phyloP scores from a whole-genome alignment of 2,329 filamentous ascomycete species.

The Lachnellula arida region DNA sequence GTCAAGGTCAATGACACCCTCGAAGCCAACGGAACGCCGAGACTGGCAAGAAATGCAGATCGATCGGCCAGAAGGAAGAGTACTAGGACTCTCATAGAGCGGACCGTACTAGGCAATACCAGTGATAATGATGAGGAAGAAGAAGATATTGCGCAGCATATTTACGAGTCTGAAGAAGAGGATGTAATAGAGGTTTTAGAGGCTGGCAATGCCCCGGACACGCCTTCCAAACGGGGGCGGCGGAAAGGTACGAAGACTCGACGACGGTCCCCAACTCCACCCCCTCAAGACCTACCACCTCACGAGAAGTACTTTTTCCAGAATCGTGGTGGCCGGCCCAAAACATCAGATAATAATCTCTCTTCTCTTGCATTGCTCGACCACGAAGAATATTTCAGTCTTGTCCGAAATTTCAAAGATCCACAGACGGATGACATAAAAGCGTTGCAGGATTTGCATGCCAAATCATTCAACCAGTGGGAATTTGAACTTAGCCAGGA shows the following conservation, averaged over 20 bases:
- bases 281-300: slow-evolving; percentile 74
- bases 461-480: slow-evolving; percentile 86
- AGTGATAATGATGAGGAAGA: slow-evolving; percentile 70
- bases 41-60: slow-evolving; percentile 50
- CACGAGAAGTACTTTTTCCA: slow-evolving; percentile 94
- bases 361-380: slow-evolving; percentile 71
- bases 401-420: slow-evolving; percentile 58
- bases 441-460: slow-evolving; percentile 70
- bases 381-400: slow-evolving; percentile 85
- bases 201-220: slow-evolving; percentile 34
- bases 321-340: slow-evolving; percentile 73
- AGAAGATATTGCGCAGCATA: slow-evolving; percentile 63
- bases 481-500: slow-evolving; percentile 79
- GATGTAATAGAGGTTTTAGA: slow-evolving; percentile 32
- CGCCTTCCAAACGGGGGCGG: slow-evolving; percentile 49
- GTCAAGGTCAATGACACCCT: slow-evolving; percentile 15
- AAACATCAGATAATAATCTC: slow-evolving; percentile 84
- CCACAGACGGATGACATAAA: slow-evolving; percentile 65
- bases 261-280: slow-evolving; percentile 54
- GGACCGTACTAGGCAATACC: slow-evolving; percentile 56
- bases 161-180: slow-evolving; percentile 54
- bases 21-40: slow-evolving; percentile 23
- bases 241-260: slow-evolving; percentile 43
- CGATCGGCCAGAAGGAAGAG: slow-evolving; percentile 85
- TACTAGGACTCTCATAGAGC: slow-evolving; percentile 69